Conservation (phyloP, 352 stramenopile genomes). For the Phytophthora hybrid region DNA sequence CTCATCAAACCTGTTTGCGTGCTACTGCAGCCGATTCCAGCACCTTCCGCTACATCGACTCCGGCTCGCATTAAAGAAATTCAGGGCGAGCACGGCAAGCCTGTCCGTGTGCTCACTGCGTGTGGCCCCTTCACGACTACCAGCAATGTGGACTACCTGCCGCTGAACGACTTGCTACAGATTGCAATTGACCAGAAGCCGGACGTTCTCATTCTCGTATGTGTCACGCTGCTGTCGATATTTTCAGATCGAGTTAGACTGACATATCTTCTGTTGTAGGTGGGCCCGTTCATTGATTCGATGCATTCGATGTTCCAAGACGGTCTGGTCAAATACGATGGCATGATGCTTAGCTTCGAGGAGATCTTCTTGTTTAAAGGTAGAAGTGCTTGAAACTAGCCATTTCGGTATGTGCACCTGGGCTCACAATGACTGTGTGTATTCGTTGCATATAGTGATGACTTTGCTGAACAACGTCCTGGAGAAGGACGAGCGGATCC, state of each 20-base stretch:
- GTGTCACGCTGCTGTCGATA: conserved; percentile 9
- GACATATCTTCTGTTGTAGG: conserved; percentile 39
- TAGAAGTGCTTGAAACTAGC: conserved; percentile 19
- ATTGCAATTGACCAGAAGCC: conserved; percentile 84
- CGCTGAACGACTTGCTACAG: conserved; percentile 94
- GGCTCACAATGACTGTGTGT: conserved; percentile 3
- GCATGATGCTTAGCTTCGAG: conserved; percentile 85
- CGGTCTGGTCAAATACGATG: conserved; percentile 82
- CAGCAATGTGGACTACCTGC: conserved; percentile 95
- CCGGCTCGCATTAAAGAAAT: conserved; percentile 61
- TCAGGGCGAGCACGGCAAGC: conserved; percentile 49
- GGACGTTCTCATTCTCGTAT: conserved; percentile 95
- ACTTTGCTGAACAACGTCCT: conserved; percentile 75
- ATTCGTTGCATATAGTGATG: conserved; percentile 61
- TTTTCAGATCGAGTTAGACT: not conserved
- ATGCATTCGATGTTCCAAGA: conserved; percentile 91
- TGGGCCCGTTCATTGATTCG: conserved; percentile 97
- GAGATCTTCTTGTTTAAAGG: conserved; percentile 90
- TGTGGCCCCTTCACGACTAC: conserved; percentile 96
- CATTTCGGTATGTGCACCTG: not conserved
- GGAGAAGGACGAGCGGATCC: conserved; percentile 53
- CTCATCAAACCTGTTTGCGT: not conserved
- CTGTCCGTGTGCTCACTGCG: conserved; percentile 89
- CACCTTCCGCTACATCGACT: conserved; percentile 53
- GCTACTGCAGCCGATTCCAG: conserved; percentile 60